Evolutionary conservation across 345 rosid species (phyloP).

Genomic region (Eucalyptus tenuipes): DNA sequence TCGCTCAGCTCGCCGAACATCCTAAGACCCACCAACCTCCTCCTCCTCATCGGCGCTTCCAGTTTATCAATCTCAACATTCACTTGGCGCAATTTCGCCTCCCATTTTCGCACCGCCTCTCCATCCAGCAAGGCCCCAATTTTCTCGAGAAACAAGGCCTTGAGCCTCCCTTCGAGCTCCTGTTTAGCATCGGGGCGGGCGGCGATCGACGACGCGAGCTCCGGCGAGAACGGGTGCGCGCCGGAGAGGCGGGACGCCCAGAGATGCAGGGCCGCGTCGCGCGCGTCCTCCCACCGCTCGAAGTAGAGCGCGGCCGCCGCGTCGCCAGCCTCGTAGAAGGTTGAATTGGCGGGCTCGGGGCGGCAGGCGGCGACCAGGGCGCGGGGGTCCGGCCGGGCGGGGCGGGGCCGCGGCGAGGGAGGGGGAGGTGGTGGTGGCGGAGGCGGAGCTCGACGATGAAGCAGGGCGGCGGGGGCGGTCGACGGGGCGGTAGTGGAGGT

Average conservation of each 20-base stretch:
- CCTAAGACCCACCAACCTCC: not conserved
- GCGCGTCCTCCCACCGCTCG: not conserved
- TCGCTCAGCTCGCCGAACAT: not conserved
- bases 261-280: not conserved
- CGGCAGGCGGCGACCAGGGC: not conserved
- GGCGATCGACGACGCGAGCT: conserved; percentile 10
- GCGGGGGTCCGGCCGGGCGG: not conserved
- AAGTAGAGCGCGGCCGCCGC: not conserved
- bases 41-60: not conserved
- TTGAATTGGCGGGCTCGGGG: not conserved
- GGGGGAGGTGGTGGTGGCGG: not conserved
- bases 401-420: not conserved
- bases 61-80: conserved; percentile 8
- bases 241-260: not conserved
- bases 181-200: conserved; percentile 20
- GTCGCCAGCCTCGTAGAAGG: not conserved
- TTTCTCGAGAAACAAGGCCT: conserved; percentile 17
- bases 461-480: not conserved
- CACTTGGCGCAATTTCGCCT: conserved; percentile 5
- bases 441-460: conserved; percentile 1
- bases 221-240: not conserved
- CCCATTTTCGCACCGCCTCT: conserved; percentile 24
- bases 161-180: conserved; percentile 25
- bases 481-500: not conserved
- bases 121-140: conserved; percentile 26